A percentile compares a stretch with the other conserved stretches of the same genome.
Conservation (phyloP, 2,329 filamentous ascomycete genomes). For the Nigrospora osmanthi region DNA sequence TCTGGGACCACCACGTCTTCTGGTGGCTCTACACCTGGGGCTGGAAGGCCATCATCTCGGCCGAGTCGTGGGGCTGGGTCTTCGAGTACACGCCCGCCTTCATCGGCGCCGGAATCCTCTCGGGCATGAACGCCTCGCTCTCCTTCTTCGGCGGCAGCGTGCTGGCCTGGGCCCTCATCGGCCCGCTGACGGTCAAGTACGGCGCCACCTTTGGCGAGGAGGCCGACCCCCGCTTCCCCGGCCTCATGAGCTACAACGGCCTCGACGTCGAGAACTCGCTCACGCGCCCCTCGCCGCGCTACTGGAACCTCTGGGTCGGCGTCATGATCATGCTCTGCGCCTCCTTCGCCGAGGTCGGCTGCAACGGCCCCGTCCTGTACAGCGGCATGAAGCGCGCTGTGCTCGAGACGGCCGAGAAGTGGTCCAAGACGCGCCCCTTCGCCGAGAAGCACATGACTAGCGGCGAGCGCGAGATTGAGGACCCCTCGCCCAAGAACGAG, state of each 20-base stretch:
- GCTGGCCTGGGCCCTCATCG: conserved; percentile 48
- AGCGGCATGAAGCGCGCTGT: conserved; percentile 28
- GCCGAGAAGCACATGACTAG: neutral
- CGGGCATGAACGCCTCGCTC: conserved; percentile 49
- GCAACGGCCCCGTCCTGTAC: conserved; percentile 29
- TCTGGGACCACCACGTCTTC: conserved; percentile 49
- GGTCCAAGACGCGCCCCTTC: conserved; percentile 7
- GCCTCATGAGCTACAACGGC: conserved; percentile 34
- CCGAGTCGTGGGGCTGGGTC: conserved; percentile 51
- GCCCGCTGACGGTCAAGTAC: conserved; percentile 46
- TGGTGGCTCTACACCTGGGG: conserved; percentile 48
- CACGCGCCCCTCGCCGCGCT: conserved; percentile 25
- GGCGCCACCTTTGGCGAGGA: conserved; percentile 34
- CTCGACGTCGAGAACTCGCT: conserved; percentile 26
- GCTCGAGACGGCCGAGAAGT: conserved; percentile 24
- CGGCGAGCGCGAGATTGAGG: conserved; percentile 27
- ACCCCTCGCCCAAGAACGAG: conserved; percentile 36
- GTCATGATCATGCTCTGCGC: conserved; percentile 32
- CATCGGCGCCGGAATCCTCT: conserved; percentile 49
- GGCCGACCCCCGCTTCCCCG: conserved; percentile 14
- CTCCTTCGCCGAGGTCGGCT: conserved; percentile 30
- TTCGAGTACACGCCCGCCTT: conserved; percentile 51
- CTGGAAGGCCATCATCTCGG: conserved; percentile 34
- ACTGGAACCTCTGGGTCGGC: conserved; percentile 33
- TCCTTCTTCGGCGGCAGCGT: conserved; percentile 49